Base-by-base conservation (phyloP, 371 early-diverging fungal species). In the Mortierella sp. region DNA sequence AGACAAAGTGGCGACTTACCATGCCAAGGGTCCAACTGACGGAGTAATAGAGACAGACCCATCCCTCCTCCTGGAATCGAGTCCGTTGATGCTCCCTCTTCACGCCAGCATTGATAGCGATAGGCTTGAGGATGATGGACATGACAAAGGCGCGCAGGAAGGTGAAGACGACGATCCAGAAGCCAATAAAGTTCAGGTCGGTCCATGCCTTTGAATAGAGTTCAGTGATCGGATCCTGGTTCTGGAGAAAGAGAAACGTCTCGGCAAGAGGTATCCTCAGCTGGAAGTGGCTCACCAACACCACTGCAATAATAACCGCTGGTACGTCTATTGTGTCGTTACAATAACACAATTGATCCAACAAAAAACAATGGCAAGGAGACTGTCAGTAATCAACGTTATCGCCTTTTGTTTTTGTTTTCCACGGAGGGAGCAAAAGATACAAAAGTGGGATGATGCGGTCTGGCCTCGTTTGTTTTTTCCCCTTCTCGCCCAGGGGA, bases 61-160 rank as follows among this genome's bases (percentile, higher is more conserved):
- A 95, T 5, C 91, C 89, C 61, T 95, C 94, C 70, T 94, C 95
- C 50, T 91, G 88, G 81, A 95, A 94, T 13, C 95, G 89, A 13
- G 85, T 86, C 41, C 85, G 77, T 69, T 91, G 90, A 71, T 88
- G 90, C 24, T 69, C 70, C 2, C 75, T 79, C 55, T 85, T 71
- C 48, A 91, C 89, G 22, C 82, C 79, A 9, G 77, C 66, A 44
- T 71, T 79, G 31, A 74, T 55, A 22, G 90, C 91, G 66, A 92
- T 70, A 10, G 94, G 93, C 63, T 87, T 86, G 24, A 93, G 83
- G 1, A 93, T 41, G 61, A 85, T 75, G 45, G 87, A 73, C 90
- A 92, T 93, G 19, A 83, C 70, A 39, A 81, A 70, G 8, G 91
- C 91, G 5, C 93, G 88, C 47, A 91, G 53, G 31, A 91, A 85